phyloP scores from a whole-genome alignment of 352 stramenopile species.

The Peronospora belbahrii region DNA sequence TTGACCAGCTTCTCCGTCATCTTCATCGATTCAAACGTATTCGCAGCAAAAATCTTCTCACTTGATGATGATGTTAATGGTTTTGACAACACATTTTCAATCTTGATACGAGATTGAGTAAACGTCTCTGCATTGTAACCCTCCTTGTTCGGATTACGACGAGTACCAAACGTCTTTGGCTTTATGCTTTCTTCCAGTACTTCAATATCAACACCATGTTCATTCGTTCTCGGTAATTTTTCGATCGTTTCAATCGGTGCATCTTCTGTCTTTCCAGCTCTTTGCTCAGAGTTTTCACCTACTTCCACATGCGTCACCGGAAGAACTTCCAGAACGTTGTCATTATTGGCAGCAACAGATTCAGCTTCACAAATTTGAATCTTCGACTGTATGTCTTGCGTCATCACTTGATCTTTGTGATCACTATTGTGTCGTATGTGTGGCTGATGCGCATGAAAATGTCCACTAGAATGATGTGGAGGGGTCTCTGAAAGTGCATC shows the following conservation, averaged over 20 bases:
- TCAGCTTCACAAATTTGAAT: constrained; percentile 1
- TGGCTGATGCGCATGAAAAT: constrained; percentile 2
- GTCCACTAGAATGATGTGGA: background rate
- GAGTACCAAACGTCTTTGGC: constrained; percentile 46
- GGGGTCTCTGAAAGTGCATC: constrained; percentile 14
- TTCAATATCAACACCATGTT: constrained; percentile 4
- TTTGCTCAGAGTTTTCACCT: constrained; percentile 5
- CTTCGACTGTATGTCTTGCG: constrained; percentile 1
- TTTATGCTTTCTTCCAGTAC: constrained; percentile 5
- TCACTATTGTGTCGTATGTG: background rate
- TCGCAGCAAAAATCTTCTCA: constrained; percentile 74
- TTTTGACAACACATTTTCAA: constrained; percentile 63
- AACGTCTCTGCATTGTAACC: constrained; percentile 57
- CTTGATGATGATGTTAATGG: constrained; percentile 64
- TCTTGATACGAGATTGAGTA: constrained; percentile 37
- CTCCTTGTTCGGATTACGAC: constrained; percentile 81
- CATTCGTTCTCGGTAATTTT: no score
- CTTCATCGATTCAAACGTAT: constrained; percentile 71
- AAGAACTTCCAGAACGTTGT: constrained; percentile 10
- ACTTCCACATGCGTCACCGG: constrained; percentile 4
- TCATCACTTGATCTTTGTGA: constrained; percentile 1
- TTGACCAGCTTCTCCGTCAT: constrained; percentile 57
- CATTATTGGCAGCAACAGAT: background rate
- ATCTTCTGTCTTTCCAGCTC: constrained; percentile 3
- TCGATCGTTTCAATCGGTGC: background rate